Conservation (phyloP, 768 basidiomycete species). For the Mycena rebaudengoi region DNA sequence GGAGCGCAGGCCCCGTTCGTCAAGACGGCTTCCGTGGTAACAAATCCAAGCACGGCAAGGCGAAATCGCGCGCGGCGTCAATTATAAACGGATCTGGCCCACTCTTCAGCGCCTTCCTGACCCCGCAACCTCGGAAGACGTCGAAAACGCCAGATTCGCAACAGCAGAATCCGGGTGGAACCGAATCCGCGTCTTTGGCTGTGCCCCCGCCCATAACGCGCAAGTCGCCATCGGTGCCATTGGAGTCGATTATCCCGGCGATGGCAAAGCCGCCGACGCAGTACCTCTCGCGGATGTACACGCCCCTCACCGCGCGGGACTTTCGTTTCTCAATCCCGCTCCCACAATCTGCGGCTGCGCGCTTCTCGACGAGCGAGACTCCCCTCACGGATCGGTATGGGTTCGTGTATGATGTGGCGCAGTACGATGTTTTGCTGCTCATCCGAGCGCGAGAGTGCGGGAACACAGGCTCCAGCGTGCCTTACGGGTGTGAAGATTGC, state of each 20-base stretch:
- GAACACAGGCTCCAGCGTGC: conserved; percentile 82
- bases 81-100: conserved; percentile 58
- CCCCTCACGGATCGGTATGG: conserved; percentile 88
- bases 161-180: conserved; percentile 38
- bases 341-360: conserved; percentile 54
- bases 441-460: conserved; percentile 75
- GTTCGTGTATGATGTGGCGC: conserved; percentile 87
- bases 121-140: conserved; percentile 48
- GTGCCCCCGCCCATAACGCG: conserved; percentile 22
- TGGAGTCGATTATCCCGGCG: conserved; percentile 86
- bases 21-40: conserved; percentile 18
- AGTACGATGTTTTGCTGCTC: conserved; percentile 82
- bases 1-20: conserved; percentile 27
- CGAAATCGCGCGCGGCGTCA: conserved; percentile 45
- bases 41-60: conserved; percentile 19
- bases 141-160: conserved; percentile 10
- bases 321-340: conserved; percentile 77
- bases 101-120: conserved; percentile 66
- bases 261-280: conserved; percentile 85
- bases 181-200: conserved; percentile 34
- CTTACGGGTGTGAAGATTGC: conserved; percentile 89
- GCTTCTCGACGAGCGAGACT: conserved; percentile 58
- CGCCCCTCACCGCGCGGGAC: conserved; percentile 75
- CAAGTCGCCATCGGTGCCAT: conserved; percentile 63
- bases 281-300: conserved; percentile 79